Conservation (phyloP, 306 rosid genomes). For the Fragaria iinumae region DNA sequence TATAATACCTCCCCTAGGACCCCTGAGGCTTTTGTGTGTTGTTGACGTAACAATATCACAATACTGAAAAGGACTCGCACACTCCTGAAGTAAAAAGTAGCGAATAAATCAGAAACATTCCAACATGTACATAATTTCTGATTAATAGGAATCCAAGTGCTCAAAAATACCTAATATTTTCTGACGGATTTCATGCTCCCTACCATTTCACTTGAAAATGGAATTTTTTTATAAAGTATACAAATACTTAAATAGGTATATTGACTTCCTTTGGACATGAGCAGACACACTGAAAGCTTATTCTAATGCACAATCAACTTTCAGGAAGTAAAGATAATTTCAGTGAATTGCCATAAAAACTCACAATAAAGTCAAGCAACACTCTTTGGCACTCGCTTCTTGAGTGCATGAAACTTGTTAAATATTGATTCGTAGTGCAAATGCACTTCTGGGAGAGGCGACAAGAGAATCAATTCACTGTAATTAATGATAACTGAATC, state of each 20-base stretch:
- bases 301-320: not conserved
- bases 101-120: slow-evolving; percentile 5
- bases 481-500: not conserved
- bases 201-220: not conserved
- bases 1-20: slow-evolving; percentile 86
- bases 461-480: not conserved
- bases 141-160: not conserved
- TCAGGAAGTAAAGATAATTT: not conserved
- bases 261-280: not conserved
- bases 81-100: slow-evolving; percentile 47
- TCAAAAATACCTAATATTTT: not conserved
- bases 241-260: not conserved
- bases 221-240: no score
- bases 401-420: not conserved
- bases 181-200: not conserved
- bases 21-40: slow-evolving; percentile 87
- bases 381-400: not conserved
- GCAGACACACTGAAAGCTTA: not conserved
- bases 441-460: not conserved
- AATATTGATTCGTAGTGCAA: not conserved
- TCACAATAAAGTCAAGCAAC: not conserved
- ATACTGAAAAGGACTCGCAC: slow-evolving; percentile 65
- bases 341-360: not conserved
- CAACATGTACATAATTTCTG: not conserved
- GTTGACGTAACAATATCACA: slow-evolving; percentile 85